phyloP scores from a whole-genome alignment of 495 filamentous ascomycete species.

The Penicillium subrubescens region DNA sequence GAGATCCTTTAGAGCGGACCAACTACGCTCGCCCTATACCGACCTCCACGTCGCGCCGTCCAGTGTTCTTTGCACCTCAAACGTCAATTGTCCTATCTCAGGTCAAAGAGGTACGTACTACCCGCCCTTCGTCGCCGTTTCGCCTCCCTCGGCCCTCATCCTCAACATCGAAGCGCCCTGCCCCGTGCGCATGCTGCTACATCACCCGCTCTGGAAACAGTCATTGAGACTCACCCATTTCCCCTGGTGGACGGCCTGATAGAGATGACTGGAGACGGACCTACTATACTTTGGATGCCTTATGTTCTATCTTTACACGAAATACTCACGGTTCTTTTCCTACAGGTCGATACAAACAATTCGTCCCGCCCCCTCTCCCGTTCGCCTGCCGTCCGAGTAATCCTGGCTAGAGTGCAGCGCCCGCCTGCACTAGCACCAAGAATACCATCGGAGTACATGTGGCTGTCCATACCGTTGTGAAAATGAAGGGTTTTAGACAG shows the following conservation, averaged over 20 bases:
- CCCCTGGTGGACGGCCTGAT: not conserved
- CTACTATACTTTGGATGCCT: not conserved
- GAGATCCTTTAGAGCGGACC: slow-evolving; percentile 41
- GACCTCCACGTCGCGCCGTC: slow-evolving; percentile 23
- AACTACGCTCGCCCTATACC: slow-evolving; percentile 38
- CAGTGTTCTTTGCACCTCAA: slow-evolving; percentile 6
- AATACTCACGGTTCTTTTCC: slow-evolving; percentile 34
- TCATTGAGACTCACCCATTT: slow-evolving; percentile 16
- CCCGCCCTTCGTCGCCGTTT: slow-evolving; percentile 10
- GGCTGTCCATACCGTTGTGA: slow-evolving; percentile 42
- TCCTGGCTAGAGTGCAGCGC: slow-evolving; percentile 46
- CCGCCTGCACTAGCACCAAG: slow-evolving; percentile 44
- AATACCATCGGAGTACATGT: slow-evolving; percentile 42
- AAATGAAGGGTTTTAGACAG: slow-evolving; percentile 98
- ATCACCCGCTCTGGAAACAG: slow-evolving; percentile 20
- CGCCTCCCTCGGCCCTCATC: slow-evolving; percentile 2
- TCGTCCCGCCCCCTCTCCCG: slow-evolving; percentile 19
- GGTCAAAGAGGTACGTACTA: slow-evolving; percentile 25
- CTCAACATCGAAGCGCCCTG: slow-evolving; percentile 20
- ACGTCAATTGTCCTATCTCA: slow-evolving; percentile 26
- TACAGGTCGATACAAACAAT: slow-evolving; percentile 40
- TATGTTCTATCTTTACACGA: slow-evolving; percentile 16
- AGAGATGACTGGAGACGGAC: slow-evolving; percentile 4
- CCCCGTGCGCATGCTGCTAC: slow-evolving; percentile 34
- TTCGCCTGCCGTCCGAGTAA: slow-evolving; percentile 23